A percentile compares a stretch with the other conserved stretches of the same genome.
Conservation (phyloP, 2,329 filamentous ascomycete species). For the Alternaria alternata region DNA sequence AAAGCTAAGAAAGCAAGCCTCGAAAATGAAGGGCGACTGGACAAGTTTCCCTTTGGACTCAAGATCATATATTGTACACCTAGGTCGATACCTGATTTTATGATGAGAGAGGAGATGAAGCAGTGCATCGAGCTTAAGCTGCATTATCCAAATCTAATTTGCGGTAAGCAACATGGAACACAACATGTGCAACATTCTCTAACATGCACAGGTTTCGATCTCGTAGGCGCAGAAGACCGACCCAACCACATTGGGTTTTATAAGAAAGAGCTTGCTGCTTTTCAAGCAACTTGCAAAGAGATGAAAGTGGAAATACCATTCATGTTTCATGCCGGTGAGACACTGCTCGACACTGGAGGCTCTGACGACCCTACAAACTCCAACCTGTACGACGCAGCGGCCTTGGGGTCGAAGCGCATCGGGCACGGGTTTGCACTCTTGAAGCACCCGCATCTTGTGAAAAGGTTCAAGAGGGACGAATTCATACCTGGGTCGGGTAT, state of each 20-base stretch:
- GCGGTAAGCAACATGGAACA: conserved; percentile 58
- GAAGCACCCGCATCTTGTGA: conserved; percentile 69
- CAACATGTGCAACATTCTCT: conserved; percentile 1
- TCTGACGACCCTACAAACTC: conserved; percentile 65
- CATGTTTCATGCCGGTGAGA: conserved; percentile 80
- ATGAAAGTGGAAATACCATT: conserved; percentile 69
- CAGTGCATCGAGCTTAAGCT: conserved; percentile 70
- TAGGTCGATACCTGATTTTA: conserved; percentile 61
- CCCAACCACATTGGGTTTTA: conserved; percentile 66
- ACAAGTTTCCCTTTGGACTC: conserved; percentile 67
- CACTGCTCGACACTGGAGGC: conserved; percentile 68
- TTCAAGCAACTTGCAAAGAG: conserved; percentile 61
- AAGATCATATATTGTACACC: conserved; percentile 78
- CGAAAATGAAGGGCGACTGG: conserved; percentile 41
- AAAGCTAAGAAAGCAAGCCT: conserved; percentile 46
- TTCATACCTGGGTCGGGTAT: conserved; percentile 49
- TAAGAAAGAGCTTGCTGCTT: conserved; percentile 66
- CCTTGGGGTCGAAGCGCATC: conserved; percentile 72
- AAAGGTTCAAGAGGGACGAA: conserved; percentile 61
- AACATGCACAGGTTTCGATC: conserved; percentile 67
- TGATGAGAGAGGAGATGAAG: conserved; percentile 62
- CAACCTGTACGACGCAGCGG: conserved; percentile 73
- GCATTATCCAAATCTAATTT: conserved; percentile 66
- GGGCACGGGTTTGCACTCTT: conserved; percentile 77
- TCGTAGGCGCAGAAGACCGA: conserved; percentile 72